Evolutionary conservation across 176 grass and related monocot genomes (phyloP).

Genomic region (Musa itinerans): DNA sequence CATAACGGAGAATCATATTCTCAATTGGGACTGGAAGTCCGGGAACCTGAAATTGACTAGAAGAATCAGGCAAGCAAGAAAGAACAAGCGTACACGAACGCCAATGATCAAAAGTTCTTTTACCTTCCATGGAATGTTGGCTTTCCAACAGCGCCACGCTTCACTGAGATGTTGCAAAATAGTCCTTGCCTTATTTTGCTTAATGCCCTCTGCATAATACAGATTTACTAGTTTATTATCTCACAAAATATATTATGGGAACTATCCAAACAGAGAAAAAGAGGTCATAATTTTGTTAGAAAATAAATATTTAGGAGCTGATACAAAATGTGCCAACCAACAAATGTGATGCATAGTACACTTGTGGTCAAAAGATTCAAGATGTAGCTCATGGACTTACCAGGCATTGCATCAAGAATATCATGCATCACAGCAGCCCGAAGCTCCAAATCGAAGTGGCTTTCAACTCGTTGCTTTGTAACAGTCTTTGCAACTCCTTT

Average conservation of each 20-base stretch:
- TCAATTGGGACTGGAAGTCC: constrained; percentile 89
- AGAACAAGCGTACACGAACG: background rate
- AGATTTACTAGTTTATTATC: background rate
- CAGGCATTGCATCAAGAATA: constrained; percentile 99
- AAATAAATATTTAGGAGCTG: too few species aligned
- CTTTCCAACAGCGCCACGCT: constrained; percentile 99
- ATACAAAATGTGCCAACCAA: too few species aligned
- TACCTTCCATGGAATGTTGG: constrained; percentile 99
- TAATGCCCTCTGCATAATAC: constrained; percentile 75
- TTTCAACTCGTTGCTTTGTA: constrained; percentile 96
- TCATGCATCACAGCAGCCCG: constrained; percentile 98
- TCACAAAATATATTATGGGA: background rate
- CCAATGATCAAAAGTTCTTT: background rate
- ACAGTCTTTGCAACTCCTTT: constrained; percentile 99
- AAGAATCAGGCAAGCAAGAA: background rate
- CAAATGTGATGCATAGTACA: too few species aligned
- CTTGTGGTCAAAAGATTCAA: background rate
- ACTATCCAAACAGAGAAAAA: background rate
- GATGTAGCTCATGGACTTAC: background rate
- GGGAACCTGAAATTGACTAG: constrained; percentile 42
- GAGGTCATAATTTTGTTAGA: background rate
- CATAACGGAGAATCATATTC: constrained; percentile 98
- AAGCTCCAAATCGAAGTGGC: constrained; percentile 95
- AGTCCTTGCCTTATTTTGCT: constrained; percentile 93
- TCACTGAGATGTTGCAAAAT: constrained; percentile 97